Conservation (phyloP, 2,329 filamentous ascomycete genomes). For the Aspergillus brasiliensis region DNA sequence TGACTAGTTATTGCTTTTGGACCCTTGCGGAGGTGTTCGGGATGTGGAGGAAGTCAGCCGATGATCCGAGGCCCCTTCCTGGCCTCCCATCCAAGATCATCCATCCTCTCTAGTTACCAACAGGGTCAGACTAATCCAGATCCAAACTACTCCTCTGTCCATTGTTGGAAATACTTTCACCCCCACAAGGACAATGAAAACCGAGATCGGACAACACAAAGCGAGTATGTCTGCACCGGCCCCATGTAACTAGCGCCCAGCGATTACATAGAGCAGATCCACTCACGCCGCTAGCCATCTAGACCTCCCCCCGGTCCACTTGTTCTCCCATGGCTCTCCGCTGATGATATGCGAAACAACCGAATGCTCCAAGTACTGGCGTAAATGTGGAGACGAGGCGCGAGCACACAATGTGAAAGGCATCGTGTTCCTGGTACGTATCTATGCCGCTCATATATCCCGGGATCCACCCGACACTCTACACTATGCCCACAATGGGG, state of each 20-base stretch:
- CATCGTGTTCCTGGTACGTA: not conserved
- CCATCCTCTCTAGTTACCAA: not conserved
- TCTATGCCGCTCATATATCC: not conserved
- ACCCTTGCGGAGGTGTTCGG: constrained; percentile 1
- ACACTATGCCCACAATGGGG: not conserved
- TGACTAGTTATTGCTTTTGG: too few species aligned
- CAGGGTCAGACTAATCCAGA: constrained; percentile 53
- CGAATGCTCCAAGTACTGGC: not conserved
- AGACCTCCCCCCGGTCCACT: not conserved
- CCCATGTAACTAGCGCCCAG: too few species aligned
- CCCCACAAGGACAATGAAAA: too few species aligned
- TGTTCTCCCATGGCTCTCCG: constrained; percentile 1
- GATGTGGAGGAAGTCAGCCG: constrained; percentile 6
- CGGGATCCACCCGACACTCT: not conserved
- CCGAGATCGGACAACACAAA: too few species aligned
- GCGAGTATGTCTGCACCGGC: too few species aligned
- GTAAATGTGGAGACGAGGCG: not conserved
- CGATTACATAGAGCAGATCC: too few species aligned
- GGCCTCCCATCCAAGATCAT: not conserved
- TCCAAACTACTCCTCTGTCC: too few species aligned
- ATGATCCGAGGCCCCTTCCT: not conserved
- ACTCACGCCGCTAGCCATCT: not conserved
- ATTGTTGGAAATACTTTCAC: too few species aligned
- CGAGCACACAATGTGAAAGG: not conserved
- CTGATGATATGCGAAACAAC: not conserved